These are phyloP conservation scores for Sungouiella blattae DNA, from an alignment of 805 yeast species.

Conservation along the genomic window DNA sequence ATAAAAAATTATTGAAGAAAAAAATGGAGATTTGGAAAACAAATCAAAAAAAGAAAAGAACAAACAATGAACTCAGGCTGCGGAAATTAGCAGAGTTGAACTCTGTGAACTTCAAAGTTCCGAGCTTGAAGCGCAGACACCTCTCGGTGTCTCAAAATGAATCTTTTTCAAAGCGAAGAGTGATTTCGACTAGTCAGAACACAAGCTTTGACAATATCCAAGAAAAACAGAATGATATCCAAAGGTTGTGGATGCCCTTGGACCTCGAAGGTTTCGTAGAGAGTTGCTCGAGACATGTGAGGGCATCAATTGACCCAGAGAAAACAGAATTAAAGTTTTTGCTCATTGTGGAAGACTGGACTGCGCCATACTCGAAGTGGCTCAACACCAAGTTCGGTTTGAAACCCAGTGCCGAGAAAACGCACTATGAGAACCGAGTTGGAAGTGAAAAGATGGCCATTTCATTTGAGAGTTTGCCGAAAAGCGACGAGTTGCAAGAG, in stretches of 20 bases:
- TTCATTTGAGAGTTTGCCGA: conserved; percentile 40
- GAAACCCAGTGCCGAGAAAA: conserved; percentile 23
- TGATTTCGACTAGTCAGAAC: conserved; percentile 8
- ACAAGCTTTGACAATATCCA: conserved; percentile 8
- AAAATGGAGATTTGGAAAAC: conserved; percentile 28
- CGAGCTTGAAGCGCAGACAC: conserved; percentile 17
- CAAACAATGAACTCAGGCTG: conserved; percentile 24
- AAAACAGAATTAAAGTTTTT: conserved; percentile 25
- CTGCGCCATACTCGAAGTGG: conserved; percentile 46
- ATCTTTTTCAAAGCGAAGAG: conserved; percentile 4
- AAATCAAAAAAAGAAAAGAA: conserved; percentile 20
- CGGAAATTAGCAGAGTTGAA: conserved; percentile 33
- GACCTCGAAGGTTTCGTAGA: conserved; percentile 33
- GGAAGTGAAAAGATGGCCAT: conserved; percentile 26
- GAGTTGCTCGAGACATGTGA: conserved; percentile 25
- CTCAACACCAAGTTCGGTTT: conserved; percentile 42
- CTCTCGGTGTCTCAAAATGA: background rate
- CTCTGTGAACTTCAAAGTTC: conserved; percentile 19
- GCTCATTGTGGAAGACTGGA: conserved; percentile 50
- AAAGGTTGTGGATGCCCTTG: conserved; percentile 47
- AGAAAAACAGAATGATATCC: conserved; percentile 31
- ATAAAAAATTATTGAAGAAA: conserved; percentile 24
- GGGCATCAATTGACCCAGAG: conserved; percentile 10
- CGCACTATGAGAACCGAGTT: conserved; percentile 24
- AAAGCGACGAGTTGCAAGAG: conserved; percentile 30